phyloP scores from a whole-genome alignment of 2,329 filamentous ascomycete species.

The Thelonectria rubi region DNA sequence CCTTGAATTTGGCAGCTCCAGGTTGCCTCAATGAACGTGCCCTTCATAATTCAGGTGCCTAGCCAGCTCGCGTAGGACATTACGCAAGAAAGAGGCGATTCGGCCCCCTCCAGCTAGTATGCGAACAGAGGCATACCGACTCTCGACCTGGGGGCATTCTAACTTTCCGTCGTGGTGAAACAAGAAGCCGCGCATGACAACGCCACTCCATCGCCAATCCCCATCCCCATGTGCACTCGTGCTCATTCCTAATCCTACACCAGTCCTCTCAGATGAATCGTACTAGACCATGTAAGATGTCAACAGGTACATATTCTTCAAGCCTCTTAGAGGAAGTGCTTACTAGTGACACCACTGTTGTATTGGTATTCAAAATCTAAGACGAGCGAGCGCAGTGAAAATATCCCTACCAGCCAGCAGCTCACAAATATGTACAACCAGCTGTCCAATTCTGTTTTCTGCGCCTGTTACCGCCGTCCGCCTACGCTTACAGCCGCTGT shows the following conservation, averaged over 20 bases:
- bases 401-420: not conserved
- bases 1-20: not conserved
- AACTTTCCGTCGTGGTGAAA: not conserved
- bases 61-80: not conserved
- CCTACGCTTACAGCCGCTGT: constrained; percentile 1
- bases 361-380: not conserved
- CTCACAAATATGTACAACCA: not conserved
- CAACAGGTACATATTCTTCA: no score
- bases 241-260: not conserved
- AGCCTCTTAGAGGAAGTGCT: not conserved
- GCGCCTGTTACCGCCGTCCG: not conserved
- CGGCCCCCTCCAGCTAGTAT: no score
- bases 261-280: no score
- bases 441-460: not conserved
- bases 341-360: not conserved
- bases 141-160: not conserved
- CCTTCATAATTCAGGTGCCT: not conserved
- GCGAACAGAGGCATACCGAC: not conserved
- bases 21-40: no score
- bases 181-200: not conserved
- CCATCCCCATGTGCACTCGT: not conserved
- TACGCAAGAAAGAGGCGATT: not conserved
- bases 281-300: no score
- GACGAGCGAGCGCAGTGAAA: not conserved
- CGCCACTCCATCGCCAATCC: not conserved